These are phyloP conservation scores for Pharus latifolius DNA, from an alignment of 176 grass and related monocot species.

Conservation along the genomic window DNA sequence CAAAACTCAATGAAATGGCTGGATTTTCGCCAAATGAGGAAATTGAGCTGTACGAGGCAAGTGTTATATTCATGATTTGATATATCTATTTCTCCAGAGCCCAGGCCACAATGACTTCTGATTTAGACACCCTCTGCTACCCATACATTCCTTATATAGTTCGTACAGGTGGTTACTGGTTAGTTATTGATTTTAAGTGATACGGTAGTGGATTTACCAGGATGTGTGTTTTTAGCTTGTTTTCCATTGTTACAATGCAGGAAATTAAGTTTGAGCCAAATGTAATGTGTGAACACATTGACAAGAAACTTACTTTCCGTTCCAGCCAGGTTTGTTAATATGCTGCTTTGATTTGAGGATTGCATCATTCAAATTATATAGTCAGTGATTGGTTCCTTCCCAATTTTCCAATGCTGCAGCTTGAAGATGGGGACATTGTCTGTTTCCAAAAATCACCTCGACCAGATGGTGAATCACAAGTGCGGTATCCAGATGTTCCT, in stretches of 20 bases:
- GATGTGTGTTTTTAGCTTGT: background rate
- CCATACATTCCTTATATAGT: background rate
- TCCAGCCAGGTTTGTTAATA: conserved; percentile 54
- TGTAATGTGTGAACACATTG: conserved; percentile 76
- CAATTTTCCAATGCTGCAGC: conserved; percentile 37
- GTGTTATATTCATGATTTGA: conserved; percentile 14
- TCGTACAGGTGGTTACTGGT: background rate
- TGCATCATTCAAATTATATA: background rate
- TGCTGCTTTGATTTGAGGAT: background rate
- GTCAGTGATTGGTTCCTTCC: background rate
- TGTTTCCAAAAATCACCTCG: conserved; percentile 54
- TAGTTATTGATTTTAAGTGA: too few species aligned
- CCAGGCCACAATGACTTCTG: background rate
- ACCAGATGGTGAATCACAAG: conserved; percentile 38
- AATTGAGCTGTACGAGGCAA: conserved; percentile 85
- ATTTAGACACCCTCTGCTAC: background rate
- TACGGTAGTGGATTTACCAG: background rate
- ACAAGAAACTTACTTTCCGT: conserved; percentile 64
- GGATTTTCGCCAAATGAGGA: conserved; percentile 71
- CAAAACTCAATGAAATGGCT: conserved; percentile 83
- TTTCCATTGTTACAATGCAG: conserved; percentile 29
- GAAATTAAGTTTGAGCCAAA: conserved; percentile 88
- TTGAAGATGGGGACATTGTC: conserved; percentile 91
- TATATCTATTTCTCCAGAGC: background rate
- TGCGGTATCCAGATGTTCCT: conserved; percentile 69